These are phyloP conservation scores for Xerocomellus amylosporus DNA, from an alignment of 768 basidiomycete species.

Conservation along the genomic window DNA sequence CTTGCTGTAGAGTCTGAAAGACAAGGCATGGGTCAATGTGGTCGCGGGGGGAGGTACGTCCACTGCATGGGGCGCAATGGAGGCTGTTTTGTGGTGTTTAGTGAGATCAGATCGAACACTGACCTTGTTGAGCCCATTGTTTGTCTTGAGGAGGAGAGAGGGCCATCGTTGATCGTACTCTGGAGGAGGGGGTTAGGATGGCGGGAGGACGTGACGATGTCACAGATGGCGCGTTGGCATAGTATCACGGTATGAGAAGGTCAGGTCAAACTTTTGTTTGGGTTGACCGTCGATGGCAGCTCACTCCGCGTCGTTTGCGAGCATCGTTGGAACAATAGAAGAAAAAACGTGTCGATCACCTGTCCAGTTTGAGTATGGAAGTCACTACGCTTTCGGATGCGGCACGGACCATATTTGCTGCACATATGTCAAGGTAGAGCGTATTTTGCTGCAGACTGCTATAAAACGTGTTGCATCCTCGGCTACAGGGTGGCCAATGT, in stretches of 20 bases:
- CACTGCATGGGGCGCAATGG: conserved; percentile 2
- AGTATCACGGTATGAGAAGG: conserved; percentile 12
- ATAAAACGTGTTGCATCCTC: conserved; percentile 1
- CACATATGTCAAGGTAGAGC: conserved; percentile 3
- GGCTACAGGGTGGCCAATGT: conserved; percentile 1
- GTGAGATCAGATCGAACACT: conserved; percentile 30
- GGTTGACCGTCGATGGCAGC: conserved; percentile 44
- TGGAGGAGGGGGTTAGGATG: conserved; percentile 8
- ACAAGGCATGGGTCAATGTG: not conserved
- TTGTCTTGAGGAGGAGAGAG: conserved; percentile 33
- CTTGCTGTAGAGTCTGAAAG: conserved; percentile 84
- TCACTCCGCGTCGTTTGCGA: conserved; percentile 43
- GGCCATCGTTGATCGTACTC: conserved; percentile 26
- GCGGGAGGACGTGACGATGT: conserved; percentile 27
- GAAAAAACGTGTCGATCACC: conserved; percentile 33
- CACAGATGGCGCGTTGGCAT: conserved; percentile 27
- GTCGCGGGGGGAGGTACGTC: conserved; percentile 18
- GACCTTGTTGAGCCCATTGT: conserved; percentile 82
- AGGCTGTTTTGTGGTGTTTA: not conserved
- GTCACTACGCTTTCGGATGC: conserved; percentile 10
- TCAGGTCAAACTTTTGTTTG: not conserved
- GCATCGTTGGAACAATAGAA: conserved; percentile 55
- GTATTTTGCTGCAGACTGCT: conserved; percentile 3
- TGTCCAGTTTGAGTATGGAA: conserved; percentile 16
- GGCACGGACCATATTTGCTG: conserved; percentile 10